A percentile compares a stretch with the other conserved stretches of the same genome.
Conservation (phyloP, 2,329 filamentous ascomycete species). For the Chaetomiaceae sp. region DNA sequence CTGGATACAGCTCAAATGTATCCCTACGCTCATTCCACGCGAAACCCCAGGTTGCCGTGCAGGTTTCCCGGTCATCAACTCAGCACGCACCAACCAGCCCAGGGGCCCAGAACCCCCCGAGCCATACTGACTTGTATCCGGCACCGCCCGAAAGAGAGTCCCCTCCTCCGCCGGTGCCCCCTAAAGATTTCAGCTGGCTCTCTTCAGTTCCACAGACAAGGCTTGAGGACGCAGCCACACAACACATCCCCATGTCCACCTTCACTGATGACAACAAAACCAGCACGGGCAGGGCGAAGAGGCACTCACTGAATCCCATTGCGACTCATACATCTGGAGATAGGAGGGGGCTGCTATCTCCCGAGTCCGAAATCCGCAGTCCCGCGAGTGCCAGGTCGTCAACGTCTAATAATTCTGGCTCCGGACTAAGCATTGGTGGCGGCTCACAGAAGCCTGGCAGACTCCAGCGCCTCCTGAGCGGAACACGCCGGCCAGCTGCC, state of each 20-base stretch:
- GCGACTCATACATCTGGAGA: constrained; percentile 16
- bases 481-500: constrained; percentile 26
- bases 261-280: constrained; percentile 1
- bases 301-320: constrained; percentile 24
- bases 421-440: constrained; percentile 33
- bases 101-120: constrained; percentile 1
- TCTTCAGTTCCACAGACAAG: constrained; percentile 12
- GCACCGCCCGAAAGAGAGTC: constrained; percentile 20
- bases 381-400: constrained; percentile 28
- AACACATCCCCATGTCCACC: constrained; percentile 3
- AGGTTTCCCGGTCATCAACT: not conserved
- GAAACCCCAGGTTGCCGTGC: constrained; percentile 26
- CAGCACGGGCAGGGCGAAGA: constrained; percentile 15
- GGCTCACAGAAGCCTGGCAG: constrained; percentile 35
- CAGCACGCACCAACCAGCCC: not conserved
- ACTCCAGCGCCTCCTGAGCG: constrained; percentile 38
- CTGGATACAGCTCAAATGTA: constrained; percentile 57
- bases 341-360: constrained; percentile 20
- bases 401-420: constrained; percentile 28
- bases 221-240: constrained; percentile 8
- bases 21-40: constrained; percentile 50
- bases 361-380: constrained; percentile 27
- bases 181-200: constrained; percentile 29
- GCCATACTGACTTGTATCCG: constrained; percentile 2
- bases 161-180: constrained; percentile 33